phyloP scores from a whole-genome alignment of 2,329 filamentous ascomycete genomes.

The Alternaria atra region DNA sequence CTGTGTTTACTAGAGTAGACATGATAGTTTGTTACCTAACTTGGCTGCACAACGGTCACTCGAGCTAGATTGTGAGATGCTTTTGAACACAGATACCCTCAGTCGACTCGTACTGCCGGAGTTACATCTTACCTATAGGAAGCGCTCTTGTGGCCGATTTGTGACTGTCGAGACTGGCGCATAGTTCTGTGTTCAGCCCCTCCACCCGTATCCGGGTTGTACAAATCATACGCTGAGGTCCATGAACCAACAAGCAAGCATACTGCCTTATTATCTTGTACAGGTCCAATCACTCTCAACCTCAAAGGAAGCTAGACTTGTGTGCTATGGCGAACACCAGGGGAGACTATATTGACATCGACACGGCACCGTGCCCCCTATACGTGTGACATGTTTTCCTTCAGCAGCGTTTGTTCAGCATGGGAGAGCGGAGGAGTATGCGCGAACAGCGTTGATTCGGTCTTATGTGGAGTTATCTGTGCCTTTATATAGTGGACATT shows the following conservation, averaged over 20 bases:
- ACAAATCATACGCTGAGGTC: constrained; percentile 7
- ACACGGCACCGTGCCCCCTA: constrained; percentile 1
- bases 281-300: not conserved
- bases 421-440: not conserved
- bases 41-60: too few relatives aligned
- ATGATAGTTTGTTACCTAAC: too few relatives aligned
- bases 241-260: not conserved
- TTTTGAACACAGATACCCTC: constrained; percentile 8
- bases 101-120: not conserved
- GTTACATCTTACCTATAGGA: not conserved
- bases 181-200: not conserved
- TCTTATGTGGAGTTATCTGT: not conserved
- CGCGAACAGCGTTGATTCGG: too few relatives aligned
- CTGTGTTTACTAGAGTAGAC: too few relatives aligned
- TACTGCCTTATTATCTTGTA: not conserved
- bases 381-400: not conserved
- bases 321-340: not conserved
- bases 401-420: not conserved
- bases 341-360: constrained; percentile 3
- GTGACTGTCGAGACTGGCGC: not conserved
- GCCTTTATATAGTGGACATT: not conserved
- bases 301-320: not conserved
- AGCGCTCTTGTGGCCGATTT: constrained; percentile 9
- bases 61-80: not conserved
- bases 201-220: not conserved